Evolutionary conservation across 1,284 basidiomycete genomes (phyloP), one percentile per base, ranked within the genome.

Genomic region (Tetrapyrgos nigripes): DNA sequence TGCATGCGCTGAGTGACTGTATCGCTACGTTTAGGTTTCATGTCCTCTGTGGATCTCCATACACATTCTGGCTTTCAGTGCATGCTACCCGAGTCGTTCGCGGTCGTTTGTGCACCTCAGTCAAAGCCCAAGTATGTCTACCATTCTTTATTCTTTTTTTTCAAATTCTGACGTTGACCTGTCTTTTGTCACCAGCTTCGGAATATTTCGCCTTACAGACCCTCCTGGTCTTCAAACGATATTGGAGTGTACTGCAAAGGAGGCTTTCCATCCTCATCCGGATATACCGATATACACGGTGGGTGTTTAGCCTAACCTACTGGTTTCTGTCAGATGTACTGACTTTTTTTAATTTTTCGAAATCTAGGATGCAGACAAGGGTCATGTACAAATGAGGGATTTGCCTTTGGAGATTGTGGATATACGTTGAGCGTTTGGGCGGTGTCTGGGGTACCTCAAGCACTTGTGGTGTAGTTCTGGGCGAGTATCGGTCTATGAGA

Each of bases 51-150:
- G 11, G 94, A 96, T 71, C 74, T 96, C 40, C 94, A 96, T 67
- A 96, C 93, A 2, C 94, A 96, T 70, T 88, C 91, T 1, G 87
- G 84, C 5, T 96, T 94, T 75, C 94, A 96, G 65, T 73, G 85
- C 24, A 93, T 94, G 87, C 81, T 96, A 3, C 91, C 91, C 0
- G 94, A 96, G 70, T 93, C 93, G 0, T 92, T 96, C 66, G 94
- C 94, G 0, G 92, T 96, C 48, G 94, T 96, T 13, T 96, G 93
- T 67, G 92, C 93, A 2, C 94, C 94, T 0, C 84, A 84, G 55
- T 87, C 85, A 2, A 85, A 82, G 23, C 94, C 93, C 0, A 89
- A 85, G 92, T 92, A 71, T 37, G 85, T 64, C 6, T 0, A 40
- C 35, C 47, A 56, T 48, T 53, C 55, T 47, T 48, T 46, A 27